Percentiles rank a stretch among this genome's conserved stretches.
phyloP scores from a whole-genome alignment of 2,329 filamentous ascomycete genomes.

The Tolypocladium cylindrosporum region DNA sequence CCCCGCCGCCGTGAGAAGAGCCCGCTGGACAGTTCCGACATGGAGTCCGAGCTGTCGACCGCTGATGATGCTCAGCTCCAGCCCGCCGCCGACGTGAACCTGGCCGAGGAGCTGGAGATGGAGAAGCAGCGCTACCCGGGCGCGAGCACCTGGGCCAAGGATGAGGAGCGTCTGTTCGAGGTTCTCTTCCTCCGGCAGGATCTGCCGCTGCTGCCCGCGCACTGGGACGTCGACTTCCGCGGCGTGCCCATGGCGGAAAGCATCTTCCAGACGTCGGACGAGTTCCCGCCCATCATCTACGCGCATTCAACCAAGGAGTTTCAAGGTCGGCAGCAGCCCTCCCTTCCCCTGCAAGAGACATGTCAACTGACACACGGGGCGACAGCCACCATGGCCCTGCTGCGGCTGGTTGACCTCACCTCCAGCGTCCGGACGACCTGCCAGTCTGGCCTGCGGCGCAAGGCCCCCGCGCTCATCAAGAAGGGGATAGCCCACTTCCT shows the following conservation, averaged over 20 bases:
- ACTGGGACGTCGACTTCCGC: conserved; percentile 30
- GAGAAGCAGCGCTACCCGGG: conserved; percentile 31
- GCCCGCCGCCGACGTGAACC: background rate
- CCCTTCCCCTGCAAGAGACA: background rate
- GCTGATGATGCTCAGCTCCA: background rate
- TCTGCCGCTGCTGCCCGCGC: conserved; percentile 26
- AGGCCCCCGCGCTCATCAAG: conserved; percentile 21
- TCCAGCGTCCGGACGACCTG: conserved; percentile 20
- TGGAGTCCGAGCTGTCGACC: background rate
- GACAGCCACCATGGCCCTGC: conserved; percentile 28
- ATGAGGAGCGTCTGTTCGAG: conserved; percentile 35
- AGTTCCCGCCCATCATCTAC: conserved; percentile 25
- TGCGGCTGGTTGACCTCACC: conserved; percentile 29
- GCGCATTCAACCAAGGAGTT: conserved; percentile 25
- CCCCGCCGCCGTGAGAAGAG: background rate
- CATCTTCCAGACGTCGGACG: conserved; percentile 22
- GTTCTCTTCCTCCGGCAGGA: conserved; percentile 30
- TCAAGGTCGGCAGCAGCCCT: conserved; percentile 17
- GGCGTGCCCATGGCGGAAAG: conserved; percentile 27
- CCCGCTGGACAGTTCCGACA: background rate
- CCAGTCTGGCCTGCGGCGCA: conserved; percentile 23
- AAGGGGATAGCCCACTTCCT: conserved; percentile 23
- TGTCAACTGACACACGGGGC: conserved; percentile 4
- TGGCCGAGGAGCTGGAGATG: conserved; percentile 28
- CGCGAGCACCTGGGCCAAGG: conserved; percentile 38